A percentile compares a stretch with the other conserved stretches of the same genome.
These are phyloP conservation scores for Neopestalotiopsis clavispora DNA, from an alignment of 2,329 filamentous ascomycete genomes.

Conservation along the genomic window DNA sequence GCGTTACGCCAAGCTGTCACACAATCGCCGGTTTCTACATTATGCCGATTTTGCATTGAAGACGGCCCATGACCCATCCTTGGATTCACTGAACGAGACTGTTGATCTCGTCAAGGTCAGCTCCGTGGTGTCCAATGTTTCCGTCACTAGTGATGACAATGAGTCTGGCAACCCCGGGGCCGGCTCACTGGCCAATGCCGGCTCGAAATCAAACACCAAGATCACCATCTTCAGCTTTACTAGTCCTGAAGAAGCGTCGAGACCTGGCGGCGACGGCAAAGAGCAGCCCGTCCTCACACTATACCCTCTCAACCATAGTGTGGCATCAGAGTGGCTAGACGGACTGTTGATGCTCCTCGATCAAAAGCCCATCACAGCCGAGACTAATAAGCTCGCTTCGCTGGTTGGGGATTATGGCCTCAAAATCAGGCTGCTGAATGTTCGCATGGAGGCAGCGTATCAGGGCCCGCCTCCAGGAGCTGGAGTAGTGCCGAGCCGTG, in stretches of 20 bases:
- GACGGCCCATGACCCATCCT: conserved; percentile 66
- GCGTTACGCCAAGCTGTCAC: conserved; percentile 86
- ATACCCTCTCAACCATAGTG: conserved; percentile 77
- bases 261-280: conserved; percentile 44
- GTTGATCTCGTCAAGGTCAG: conserved; percentile 88
- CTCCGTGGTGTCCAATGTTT: conserved; percentile 92
- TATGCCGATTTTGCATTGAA: conserved; percentile 82
- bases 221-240: conserved; percentile 87
- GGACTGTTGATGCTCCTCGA: conserved; percentile 93
- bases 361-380: conserved; percentile 94
- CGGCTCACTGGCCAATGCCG: conserved; percentile 39
- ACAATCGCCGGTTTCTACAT: conserved; percentile 89
- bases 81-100: conserved; percentile 79
- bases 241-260: conserved; percentile 44
- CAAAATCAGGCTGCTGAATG: conserved; percentile 90
- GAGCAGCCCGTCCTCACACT: conserved; percentile 84
- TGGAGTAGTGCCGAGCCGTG: conserved; percentile 78
- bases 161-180: conserved; percentile 47
- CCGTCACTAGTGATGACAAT: conserved; percentile 61
- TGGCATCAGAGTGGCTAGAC: conserved; percentile 96
- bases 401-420: conserved; percentile 89
- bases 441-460: conserved; percentile 80
- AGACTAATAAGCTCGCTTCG: conserved; percentile 88
- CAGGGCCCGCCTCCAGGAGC: conserved; percentile 70
- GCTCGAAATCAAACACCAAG: conserved; percentile 68